Base-by-base conservation (phyloP, 768 basidiomycete genomes). In the Saitozyma podzolica region DNA sequence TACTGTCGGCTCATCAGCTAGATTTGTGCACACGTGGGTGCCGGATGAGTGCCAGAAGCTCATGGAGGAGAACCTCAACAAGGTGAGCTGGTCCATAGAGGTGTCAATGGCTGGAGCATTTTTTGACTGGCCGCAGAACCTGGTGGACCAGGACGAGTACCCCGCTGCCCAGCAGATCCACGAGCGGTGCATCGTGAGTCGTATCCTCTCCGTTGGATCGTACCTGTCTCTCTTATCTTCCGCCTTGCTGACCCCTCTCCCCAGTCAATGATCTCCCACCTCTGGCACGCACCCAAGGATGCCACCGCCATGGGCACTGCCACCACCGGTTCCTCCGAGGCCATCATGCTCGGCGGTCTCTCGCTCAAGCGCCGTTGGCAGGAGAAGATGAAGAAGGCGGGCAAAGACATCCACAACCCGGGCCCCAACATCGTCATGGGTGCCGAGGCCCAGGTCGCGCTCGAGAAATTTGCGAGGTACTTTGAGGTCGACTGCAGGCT, bases 281-380 rank as follows among this genome's bases (percentile, higher is more conserved):
- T 89, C 41, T 89, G 87, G 87, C 83, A 89, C 66, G 87, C 85
- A 0, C 86, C 85, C 29, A 81, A 83, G 42, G 70, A 80, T 14
- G 80, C 83, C 55, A 73, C 59, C 5, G 86, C 87, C 1, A 83
- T 88, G 51, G 87, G 87, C 0, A 87, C 87, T 0, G 87, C 87
- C 6, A 88, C 88, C 6, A 88, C 87, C 0, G 88, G 88, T 9
- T 85, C 84, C 6, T 87, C 85, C 17, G 87, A 89, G 77, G 87
- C 88, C 5, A 88, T 88, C 72, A 86, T 87, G 75, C 86, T 89
- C 14, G 87, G 86, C 8, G 88, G 87, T 45, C 81, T 89, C 13
- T 87, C 87, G 42, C 84, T 89, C 83, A 89, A 89, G 80, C 84
- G 85, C 68, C 76, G 83, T 59, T 89, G 87, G 87, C 88, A 89